These are phyloP conservation scores for Phytophthora europaea DNA, from an alignment of 352 stramenopile species.

Conservation along the genomic window DNA sequence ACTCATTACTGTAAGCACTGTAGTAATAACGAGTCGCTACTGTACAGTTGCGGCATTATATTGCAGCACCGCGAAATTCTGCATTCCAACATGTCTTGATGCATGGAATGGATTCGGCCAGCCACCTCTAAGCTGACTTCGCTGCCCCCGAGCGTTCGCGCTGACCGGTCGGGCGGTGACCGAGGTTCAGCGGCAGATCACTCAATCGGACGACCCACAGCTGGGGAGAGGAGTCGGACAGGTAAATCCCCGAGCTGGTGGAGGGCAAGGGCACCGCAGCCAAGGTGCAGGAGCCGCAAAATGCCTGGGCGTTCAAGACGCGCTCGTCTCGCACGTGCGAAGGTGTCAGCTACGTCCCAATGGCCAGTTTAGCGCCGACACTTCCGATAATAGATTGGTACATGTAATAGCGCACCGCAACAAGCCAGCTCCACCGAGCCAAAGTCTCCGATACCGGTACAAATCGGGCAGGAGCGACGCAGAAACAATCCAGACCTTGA, in stretches of 20 bases:
- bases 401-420: too few relatives aligned
- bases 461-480: slow-evolving; percentile 39
- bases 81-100: too few relatives aligned
- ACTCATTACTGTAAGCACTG: too few relatives aligned
- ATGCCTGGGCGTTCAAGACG: background rate
- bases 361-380: background rate
- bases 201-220: slow-evolving; percentile 32
- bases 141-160: background rate
- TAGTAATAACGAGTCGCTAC: too few relatives aligned
- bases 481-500: slow-evolving; percentile 44
- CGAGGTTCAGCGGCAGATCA: slow-evolving; percentile 11
- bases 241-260: slow-evolving; percentile 23
- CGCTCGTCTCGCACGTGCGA: slow-evolving; percentile 13
- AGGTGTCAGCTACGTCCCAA: slow-evolving; percentile 1
- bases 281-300: background rate
- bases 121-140: background rate
- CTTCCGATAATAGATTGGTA: background rate
- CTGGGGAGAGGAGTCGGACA: slow-evolving; percentile 26
- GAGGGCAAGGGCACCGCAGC: slow-evolving; percentile 18
- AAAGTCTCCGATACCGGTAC: background rate
- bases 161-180: background rate
- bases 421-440: background rate
- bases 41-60: too few relatives aligned
- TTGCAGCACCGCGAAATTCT: too few relatives aligned
- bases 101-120: background rate